Base-by-base conservation (phyloP, 225 moss, liverwort and hornwort genomes). In the Ulota crispa region DNA sequence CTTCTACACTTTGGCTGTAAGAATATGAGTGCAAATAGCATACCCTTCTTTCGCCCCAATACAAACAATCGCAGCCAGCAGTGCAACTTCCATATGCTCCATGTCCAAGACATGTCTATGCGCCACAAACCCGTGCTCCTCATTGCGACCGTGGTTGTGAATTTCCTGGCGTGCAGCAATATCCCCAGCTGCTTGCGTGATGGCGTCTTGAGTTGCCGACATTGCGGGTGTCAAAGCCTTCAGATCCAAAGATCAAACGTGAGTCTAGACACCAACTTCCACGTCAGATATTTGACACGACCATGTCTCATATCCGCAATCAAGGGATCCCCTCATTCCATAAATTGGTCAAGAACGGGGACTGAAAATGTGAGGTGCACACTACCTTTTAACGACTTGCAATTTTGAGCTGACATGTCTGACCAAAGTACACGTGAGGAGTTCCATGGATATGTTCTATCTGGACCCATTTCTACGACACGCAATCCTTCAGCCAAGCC, bases 41-140 rank as follows among this genome's bases (percentile, higher is more conserved):
- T 83, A 95, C 94, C 82, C 75, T 89, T 95, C 93, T 87, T 95
- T 93, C n/a, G 89, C 92, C 45, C 87, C 93, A 88, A 95, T 92
- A 83, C 90, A 88, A 84, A 84, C 64, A 75, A 88, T 63, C 59
- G 92, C 89, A 83, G 87, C 88, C 86, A 87, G 81, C 66, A 95
- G 83, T 20, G 93, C 91, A 82, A 95, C 87, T 84, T 75, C 89
- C 78, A 89, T 89, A 85, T 93, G 93, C 88, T 93, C 89, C 89
- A 91, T 85, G 68, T 93, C 88, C 60, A 95, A 83, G 86, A 83
- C 89, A 89, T 92, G 92, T 50, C 88, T 88, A 74, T 92, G 92
- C n/a, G 68, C 81, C 4, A 74, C 47, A 52, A 84, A 81, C 37
- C 70, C 82, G 79, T 79, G 79, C 8, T 67, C 79, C 71, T 91